These are phyloP conservation scores for Malbranchea zuffiana DNA, from an alignment of 2,329 filamentous ascomycete species.

Conservation along the genomic window DNA sequence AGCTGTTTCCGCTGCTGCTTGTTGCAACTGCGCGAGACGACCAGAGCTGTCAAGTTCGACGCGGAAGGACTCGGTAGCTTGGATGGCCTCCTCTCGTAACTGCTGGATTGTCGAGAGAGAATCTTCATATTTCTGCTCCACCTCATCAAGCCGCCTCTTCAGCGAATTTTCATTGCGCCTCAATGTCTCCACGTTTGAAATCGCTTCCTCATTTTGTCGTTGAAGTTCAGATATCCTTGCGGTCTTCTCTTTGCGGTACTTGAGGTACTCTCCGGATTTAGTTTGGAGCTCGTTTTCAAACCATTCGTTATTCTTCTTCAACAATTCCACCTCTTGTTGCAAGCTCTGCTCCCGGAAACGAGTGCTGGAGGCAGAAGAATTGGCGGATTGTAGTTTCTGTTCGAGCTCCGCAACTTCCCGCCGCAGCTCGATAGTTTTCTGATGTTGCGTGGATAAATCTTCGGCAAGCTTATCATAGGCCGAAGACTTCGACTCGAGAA, in stretches of 20 bases:
- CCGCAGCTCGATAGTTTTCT: slow-evolving; percentile 72
- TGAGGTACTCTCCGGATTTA: slow-evolving; percentile 74
- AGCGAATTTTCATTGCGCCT: slow-evolving; percentile 71
- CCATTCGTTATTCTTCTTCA: slow-evolving; percentile 87
- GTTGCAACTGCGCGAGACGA: slow-evolving; percentile 64
- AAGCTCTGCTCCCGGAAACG: slow-evolving; percentile 86
- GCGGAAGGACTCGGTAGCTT: slow-evolving; percentile 75
- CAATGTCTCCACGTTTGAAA: slow-evolving; percentile 62
- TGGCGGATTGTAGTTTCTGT: slow-evolving; percentile 70
- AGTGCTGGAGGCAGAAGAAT: slow-evolving; percentile 65
- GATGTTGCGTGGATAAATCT: slow-evolving; percentile 78
- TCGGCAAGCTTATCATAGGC: slow-evolving; percentile 77
- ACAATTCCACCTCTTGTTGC: slow-evolving; percentile 78
- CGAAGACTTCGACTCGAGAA: slow-evolving; percentile 80
- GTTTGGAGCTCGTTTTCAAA: slow-evolving; percentile 84
- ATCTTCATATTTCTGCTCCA: slow-evolving; percentile 79
- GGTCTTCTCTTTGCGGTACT: slow-evolving; percentile 89
- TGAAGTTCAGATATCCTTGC: slow-evolving; percentile 80
- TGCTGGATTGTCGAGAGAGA: slow-evolving; percentile 71
- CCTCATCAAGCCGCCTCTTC: slow-evolving; percentile 67
- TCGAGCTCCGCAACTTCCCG: slow-evolving; percentile 74
- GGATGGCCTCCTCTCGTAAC: slow-evolving; percentile 69
- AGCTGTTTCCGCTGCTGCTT: slow-evolving; percentile 48
- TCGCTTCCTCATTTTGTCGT: slow-evolving; percentile 75
- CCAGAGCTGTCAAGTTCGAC: slow-evolving; percentile 73